These are phyloP conservation scores for Leccinum huronense DNA, from an alignment of 1,284 basidiomycete species.

Conservation along the genomic window DNA sequence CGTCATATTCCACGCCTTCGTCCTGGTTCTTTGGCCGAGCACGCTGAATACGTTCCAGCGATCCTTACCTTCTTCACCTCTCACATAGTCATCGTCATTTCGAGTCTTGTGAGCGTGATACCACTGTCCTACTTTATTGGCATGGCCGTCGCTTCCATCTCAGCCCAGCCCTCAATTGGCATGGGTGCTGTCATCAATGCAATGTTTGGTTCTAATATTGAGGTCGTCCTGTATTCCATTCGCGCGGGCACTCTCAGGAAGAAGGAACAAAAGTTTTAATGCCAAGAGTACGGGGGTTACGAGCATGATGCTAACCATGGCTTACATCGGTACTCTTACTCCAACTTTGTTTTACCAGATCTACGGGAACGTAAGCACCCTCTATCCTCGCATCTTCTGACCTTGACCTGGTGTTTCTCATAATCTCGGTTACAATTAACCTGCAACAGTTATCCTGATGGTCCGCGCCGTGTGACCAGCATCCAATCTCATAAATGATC, in stretches of 20 bases:
- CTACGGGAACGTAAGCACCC: conserved; percentile 85
- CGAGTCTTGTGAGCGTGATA: conserved; percentile 90
- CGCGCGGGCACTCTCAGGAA: conserved; percentile 86
- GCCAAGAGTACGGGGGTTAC: conserved; percentile 98
- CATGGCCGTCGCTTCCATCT: conserved; percentile 99
- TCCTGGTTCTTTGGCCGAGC: conserved; percentile 74
- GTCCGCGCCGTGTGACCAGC: conserved; percentile 72
- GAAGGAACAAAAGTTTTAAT: conserved; percentile 97
- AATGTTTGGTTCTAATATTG: conserved; percentile 97
- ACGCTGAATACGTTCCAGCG: conserved; percentile 57
- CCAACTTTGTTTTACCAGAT: conserved; percentile 99
- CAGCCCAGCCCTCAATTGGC: conserved; percentile 95
- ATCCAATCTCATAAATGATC: conserved; percentile 92
- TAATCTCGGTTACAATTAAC: conserved; percentile 80
- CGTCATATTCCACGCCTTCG: conserved; percentile 90
- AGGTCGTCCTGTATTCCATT: conserved; percentile 92
- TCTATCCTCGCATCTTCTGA: conserved; percentile 11
- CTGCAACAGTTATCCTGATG: conserved; percentile 84
- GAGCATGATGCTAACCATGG: conserved; percentile 99
- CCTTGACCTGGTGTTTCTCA: conserved; percentile 6
- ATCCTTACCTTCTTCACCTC: conserved; percentile 73
- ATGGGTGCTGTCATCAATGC: conserved; percentile 99
- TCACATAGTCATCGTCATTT: conserved; percentile 79
- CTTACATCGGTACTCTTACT: conserved; percentile 94
- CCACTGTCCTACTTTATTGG: conserved; percentile 99